phyloP scores from a whole-genome alignment of 2,329 filamentous ascomycete genomes.

The Stemphylium beticola region DNA sequence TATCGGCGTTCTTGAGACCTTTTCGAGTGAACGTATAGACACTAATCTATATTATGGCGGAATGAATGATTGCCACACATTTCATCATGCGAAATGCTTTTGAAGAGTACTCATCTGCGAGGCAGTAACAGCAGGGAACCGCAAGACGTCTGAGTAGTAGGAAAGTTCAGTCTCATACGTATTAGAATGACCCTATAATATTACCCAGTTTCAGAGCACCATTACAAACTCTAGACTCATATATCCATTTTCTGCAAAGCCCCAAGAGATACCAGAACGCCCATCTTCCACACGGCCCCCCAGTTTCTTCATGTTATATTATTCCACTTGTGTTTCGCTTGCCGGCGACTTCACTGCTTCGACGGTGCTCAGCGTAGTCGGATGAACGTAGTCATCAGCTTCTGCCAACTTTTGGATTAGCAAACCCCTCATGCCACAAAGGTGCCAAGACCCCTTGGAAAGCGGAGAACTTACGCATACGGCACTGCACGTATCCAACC shows the following conservation, averaged over 20 bases:
- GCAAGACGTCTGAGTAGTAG: too few species aligned
- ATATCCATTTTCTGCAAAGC: too few species aligned
- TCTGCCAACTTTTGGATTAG: neutral
- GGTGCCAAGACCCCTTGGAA: neutral
- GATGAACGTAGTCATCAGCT: slow-evolving; percentile 1
- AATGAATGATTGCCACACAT: neutral
- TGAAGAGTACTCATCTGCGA: too few species aligned
- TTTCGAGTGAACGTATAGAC: slow-evolving; percentile 3
- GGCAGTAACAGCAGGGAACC: too few species aligned
- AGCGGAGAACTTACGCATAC: slow-evolving; percentile 21
- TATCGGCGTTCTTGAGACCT: slow-evolving; percentile 13
- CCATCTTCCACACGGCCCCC: neutral
- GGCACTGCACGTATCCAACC: slow-evolving; percentile 31
- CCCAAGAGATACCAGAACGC: too few species aligned
- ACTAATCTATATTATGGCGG: neutral
- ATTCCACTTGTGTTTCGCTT: neutral
- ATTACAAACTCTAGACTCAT: too few species aligned
- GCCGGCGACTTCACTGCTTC: neutral
- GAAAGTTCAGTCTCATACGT: too few species aligned
- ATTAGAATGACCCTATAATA: too few species aligned
- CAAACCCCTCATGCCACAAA: too few species aligned
- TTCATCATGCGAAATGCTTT: too few species aligned
- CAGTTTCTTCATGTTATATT: neutral
- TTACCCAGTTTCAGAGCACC: too few species aligned
- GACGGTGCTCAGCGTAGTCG: neutral